A percentile compares a stretch with the other conserved stretches of the same genome.
phyloP scores from a whole-genome alignment of 176 grass and related monocot genomes.

The Carex myosuroides region DNA sequence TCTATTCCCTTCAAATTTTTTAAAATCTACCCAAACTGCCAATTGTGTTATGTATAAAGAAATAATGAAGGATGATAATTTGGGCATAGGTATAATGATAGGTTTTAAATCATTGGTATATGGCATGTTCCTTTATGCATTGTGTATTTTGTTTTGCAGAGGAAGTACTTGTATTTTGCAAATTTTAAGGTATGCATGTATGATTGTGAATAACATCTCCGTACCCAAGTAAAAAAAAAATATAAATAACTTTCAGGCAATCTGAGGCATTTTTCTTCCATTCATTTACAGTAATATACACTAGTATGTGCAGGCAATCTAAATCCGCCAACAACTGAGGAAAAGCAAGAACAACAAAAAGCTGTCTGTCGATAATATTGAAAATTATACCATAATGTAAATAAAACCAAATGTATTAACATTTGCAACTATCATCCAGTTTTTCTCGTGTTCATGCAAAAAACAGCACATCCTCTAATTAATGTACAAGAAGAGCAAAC shows the following conservation, averaged over 20 bases:
- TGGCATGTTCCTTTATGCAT: neutral
- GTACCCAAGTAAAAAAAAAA: neutral
- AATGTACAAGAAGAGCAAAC: neutral
- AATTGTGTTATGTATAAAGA: neutral
- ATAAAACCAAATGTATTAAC: neutral
- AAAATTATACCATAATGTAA: neutral
- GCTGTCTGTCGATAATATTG: neutral
- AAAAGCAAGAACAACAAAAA: neutral
- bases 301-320: neutral
- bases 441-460: neutral
- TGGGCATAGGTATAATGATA: neutral
- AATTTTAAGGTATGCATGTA: neutral
- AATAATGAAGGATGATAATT: neutral
- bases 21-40: neutral
- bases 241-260: neutral
- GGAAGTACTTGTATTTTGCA: neutral
- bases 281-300: neutral
- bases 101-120: neutral
- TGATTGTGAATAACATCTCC: neutral
- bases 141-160: neutral
- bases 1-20: conserved; percentile 1
- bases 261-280: neutral
- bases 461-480: neutral
- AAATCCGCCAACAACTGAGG: neutral
- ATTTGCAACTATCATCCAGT: neutral